phyloP scores from a whole-genome alignment of 352 stramenopile genomes.

The Globisporangium yorkense region DNA sequence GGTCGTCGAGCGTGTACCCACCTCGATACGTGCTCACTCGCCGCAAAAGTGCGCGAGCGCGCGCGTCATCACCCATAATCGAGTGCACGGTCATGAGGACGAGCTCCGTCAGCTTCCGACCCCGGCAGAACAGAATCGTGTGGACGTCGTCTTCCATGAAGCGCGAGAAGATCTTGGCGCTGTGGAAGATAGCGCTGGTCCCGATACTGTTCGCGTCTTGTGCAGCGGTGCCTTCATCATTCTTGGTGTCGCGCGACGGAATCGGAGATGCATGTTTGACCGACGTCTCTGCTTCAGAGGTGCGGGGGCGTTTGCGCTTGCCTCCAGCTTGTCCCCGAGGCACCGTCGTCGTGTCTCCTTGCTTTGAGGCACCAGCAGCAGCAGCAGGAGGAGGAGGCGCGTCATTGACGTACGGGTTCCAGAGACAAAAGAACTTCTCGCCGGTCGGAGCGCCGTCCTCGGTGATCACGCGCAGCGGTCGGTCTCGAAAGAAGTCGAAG shows the following conservation, averaged over 20 bases:
- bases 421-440: conserved; percentile 93
- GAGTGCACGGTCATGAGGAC: conserved; percentile 85
- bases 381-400: neutral
- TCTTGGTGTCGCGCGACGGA: neutral
- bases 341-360: neutral
- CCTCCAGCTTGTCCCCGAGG: neutral
- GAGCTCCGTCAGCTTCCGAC: conserved; percentile 92
- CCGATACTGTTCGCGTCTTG: conserved; percentile 1
- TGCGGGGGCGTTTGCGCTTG: neutral
- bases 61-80: conserved; percentile 44
- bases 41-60: conserved; percentile 48
- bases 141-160: conserved; percentile 88
- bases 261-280: neutral
- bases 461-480: conserved; percentile 68
- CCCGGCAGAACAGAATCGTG: conserved; percentile 95
- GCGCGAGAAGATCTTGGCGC: conserved; percentile 87
- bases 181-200: conserved; percentile 85
- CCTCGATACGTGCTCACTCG: conserved; percentile 93
- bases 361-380: neutral
- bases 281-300: neutral
- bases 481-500: conserved; percentile 59
- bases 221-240: neutral
- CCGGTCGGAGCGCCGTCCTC: conserved; percentile 87
- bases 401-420: conserved; percentile 85
- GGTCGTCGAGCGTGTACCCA: conserved; percentile 91